Evolutionary conservation across 805 yeast genomes (phyloP), one percentile per base, ranked within the genome.

Genomic region (Candida insectalens): DNA sequence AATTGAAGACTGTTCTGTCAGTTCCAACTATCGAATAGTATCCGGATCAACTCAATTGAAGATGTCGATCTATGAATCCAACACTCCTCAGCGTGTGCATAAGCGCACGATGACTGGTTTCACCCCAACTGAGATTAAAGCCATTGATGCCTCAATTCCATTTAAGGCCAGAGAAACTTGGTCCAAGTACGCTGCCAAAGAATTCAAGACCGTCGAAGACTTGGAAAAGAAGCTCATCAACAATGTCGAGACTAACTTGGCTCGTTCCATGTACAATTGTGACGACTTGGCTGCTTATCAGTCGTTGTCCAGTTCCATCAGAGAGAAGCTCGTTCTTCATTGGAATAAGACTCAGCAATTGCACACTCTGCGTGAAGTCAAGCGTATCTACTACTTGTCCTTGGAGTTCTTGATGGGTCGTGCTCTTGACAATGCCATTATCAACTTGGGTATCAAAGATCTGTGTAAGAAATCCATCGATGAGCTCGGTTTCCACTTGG

Each of bases 291-390:
- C 95, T 27, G 95, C 96, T 17, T 87, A 88, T 54, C 94, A 83
- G 53, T 94, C 96, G 1, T 74, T 94, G 26, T 79, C 95, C 4
- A 67, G 67, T 49, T 67, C 92, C 17, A 68, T 87, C 38, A 67
- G 94, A 42, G 95, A 88, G 57, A 76, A 78, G 34, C 63, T 87
- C 50, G 69, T 84, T 45, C 67, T 84, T 30, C 84, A 83, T 47
- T 87, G 96, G 96, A 87, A 88, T 55, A 77, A 79, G 57, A 87
- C 96, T 26, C 96, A 87, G 60, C 96, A 87, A 59, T 69, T 74
- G 50, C 92, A 83, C 58, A 85, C 96, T 12, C 58, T 79, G 30
- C 77, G 73, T 47, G 94, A 83, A 51, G 83, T 81, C 32, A 87
- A 87, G 61, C 67, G 96, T 42, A 79, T 87, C 27, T 87, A 87